Evolutionary conservation across 257 asterid genomes (phyloP).

Genomic region (Solanum bulbocastanum): DNA sequence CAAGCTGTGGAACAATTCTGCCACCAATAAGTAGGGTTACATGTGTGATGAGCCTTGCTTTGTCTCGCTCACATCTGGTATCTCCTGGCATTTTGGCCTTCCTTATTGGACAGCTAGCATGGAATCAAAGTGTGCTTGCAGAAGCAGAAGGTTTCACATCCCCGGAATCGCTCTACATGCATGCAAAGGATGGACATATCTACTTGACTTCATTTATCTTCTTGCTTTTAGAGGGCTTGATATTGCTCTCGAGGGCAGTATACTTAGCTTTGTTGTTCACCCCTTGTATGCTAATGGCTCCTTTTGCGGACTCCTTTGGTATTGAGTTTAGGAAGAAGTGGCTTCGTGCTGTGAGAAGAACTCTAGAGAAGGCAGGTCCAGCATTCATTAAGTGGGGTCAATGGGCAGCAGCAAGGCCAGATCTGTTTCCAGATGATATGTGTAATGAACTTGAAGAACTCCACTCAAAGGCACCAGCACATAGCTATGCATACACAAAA

Average conservation of each 20-base stretch:
- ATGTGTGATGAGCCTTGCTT: slow-evolving; percentile 62
- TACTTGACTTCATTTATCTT: slow-evolving; percentile 39
- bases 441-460: slow-evolving; percentile 70
- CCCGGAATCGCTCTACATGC: slow-evolving; percentile 38
- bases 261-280: slow-evolving; percentile 53
- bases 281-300: slow-evolving; percentile 79
- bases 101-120: slow-evolving; percentile 41
- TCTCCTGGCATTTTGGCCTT: slow-evolving; percentile 79
- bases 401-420: slow-evolving; percentile 96
- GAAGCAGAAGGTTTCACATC: slow-evolving; percentile 49
- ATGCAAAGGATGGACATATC: slow-evolving; percentile 57
- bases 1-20: slow-evolving; percentile 33
- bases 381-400: slow-evolving; percentile 97
- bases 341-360: slow-evolving; percentile 51
- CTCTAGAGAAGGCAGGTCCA: slow-evolving; percentile 86
- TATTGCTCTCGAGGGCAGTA: slow-evolving; percentile 50
- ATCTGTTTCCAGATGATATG: slow-evolving; percentile 68
- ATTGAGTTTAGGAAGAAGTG: slow-evolving; percentile 55
- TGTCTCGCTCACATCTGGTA: slow-evolving; percentile 69
- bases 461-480: slow-evolving; percentile 73
- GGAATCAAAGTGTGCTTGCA: slow-evolving; percentile 33
- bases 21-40: slow-evolving; percentile 60
- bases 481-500: slow-evolving; percentile 68
- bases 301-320: slow-evolving; percentile 63
- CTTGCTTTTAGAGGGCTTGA: slow-evolving; percentile 54